Percentiles rank a stretch among this genome's conserved stretches.
These are phyloP conservation scores for Flaveria ramosissima DNA, from an alignment of 129 eudicot genomes.

Conservation along the genomic window DNA sequence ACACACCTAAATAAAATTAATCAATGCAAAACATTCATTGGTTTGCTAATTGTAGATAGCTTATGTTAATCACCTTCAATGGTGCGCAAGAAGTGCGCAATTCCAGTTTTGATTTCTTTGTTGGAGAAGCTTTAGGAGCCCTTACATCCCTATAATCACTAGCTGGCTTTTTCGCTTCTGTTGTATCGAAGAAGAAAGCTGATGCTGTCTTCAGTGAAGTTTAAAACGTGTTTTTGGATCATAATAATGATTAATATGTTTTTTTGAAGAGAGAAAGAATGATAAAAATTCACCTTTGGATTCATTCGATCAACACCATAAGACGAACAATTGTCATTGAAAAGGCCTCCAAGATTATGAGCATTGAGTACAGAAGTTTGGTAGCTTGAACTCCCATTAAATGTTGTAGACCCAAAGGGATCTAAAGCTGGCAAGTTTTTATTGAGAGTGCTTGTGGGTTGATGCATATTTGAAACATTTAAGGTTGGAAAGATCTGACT, in stretches of 20 bases:
- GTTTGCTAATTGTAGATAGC: conserved; percentile 16
- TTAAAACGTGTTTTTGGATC: conserved; percentile 25
- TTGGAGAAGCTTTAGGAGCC: conserved; percentile 35
- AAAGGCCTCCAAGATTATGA: conserved; percentile 27
- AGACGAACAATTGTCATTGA: conserved; percentile 26
- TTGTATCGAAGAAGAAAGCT: conserved; percentile 39
- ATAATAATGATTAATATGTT: conserved; percentile 3
- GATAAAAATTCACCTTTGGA: conserved; percentile 35
- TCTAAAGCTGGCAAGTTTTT: conserved; percentile 66
- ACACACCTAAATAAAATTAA: not conserved
- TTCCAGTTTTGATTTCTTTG: conserved; percentile 59
- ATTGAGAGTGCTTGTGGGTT: conserved; percentile 40
- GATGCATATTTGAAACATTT: conserved; percentile 48
- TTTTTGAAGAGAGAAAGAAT: not conserved
- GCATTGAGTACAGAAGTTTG: conserved; percentile 20
- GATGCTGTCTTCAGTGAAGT: conserved; percentile 41
- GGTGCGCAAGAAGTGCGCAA: conserved; percentile 82
- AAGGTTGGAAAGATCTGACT: conserved; percentile 64
- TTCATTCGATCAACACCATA: conserved; percentile 49
- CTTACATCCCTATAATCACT: conserved; percentile 45
- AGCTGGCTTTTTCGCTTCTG: conserved; percentile 53
- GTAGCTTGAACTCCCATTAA: conserved; percentile 37
- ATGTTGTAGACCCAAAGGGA: conserved; percentile 51
- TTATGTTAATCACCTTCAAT: conserved; percentile 50
- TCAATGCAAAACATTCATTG: not conserved